These are phyloP conservation scores for Citrullus colocynthis DNA, from an alignment of 306 rosid genomes.

Conservation along the genomic window DNA sequence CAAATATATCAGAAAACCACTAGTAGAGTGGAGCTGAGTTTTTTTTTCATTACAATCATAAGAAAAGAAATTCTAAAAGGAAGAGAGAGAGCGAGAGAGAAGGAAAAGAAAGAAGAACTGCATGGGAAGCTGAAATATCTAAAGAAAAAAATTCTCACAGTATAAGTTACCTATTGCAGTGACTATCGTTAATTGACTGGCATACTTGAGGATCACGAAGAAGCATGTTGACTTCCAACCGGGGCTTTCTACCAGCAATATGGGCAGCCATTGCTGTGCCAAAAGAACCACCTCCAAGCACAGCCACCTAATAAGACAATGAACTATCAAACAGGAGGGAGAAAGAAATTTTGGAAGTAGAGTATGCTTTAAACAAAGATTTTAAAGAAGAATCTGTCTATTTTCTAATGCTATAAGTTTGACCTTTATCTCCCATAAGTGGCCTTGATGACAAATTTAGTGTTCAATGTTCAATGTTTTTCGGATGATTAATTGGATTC, in stretches of 20 bases:
- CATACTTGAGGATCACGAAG: conserved; percentile 81
- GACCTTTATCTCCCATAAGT: neutral
- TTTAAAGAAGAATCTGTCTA: neutral
- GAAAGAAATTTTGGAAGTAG: neutral
- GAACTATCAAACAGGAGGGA: neutral
- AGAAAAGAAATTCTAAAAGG: neutral
- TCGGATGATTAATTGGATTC: neutral
- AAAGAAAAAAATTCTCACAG: neutral
- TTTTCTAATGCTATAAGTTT: neutral
- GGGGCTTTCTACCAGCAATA: conserved; percentile 63
- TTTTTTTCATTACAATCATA: neutral
- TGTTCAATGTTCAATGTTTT: neutral
- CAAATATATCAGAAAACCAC: neutral
- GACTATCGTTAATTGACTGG: conserved; percentile 51
- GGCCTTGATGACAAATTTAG: neutral
- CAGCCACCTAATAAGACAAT: conserved; percentile 42
- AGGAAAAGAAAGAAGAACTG: neutral
- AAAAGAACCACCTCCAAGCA: conserved; percentile 96
- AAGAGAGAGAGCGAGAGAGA: neutral
- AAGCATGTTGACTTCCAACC: conserved; percentile 73
- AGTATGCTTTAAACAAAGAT: neutral
- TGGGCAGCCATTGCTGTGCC: conserved; percentile 98
- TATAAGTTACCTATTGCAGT: conserved; percentile 42
- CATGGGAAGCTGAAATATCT: neutral
- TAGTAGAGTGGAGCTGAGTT: neutral